Evolutionary conservation across 2,329 filamentous ascomycete species (phyloP).

Genomic region (Alternaria incomplexa): DNA sequence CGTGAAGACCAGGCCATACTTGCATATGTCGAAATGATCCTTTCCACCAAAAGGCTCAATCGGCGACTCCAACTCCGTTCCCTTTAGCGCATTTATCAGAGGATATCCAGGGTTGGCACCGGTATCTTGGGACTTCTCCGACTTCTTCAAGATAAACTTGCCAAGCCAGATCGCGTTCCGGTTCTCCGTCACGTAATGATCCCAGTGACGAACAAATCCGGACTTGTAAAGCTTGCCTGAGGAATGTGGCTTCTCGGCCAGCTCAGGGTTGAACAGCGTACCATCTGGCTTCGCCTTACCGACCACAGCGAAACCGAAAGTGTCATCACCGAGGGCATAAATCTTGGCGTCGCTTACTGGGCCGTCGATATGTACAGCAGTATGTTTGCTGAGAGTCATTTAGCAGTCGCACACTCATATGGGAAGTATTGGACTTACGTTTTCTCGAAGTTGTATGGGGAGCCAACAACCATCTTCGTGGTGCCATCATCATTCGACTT

Average conservation of each 20-base stretch:
- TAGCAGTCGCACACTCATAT: background rate
- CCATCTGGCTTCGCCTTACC: conserved; percentile 73
- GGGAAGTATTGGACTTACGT: conserved; percentile 26
- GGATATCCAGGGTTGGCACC: conserved; percentile 23
- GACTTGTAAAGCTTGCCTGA: conserved; percentile 74
- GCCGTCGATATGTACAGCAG: conserved; percentile 52
- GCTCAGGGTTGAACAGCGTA: conserved; percentile 69
- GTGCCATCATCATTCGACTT: conserved; percentile 50
- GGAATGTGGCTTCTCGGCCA: conserved; percentile 65
- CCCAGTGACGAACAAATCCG: conserved; percentile 84
- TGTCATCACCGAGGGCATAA: conserved; percentile 41
- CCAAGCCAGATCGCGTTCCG: conserved; percentile 77
- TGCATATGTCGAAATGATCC: conserved; percentile 79
- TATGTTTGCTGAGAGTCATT: conserved; percentile 43
- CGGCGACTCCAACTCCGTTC: conserved; percentile 67
- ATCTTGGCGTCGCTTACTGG: conserved; percentile 58
- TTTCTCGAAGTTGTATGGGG: conserved; percentile 37
- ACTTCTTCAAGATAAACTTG: conserved; percentile 52
- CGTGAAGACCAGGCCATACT: conserved; percentile 71
- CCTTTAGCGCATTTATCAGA: conserved; percentile 69
- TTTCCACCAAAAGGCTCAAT: conserved; percentile 79
- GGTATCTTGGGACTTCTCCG: background rate
- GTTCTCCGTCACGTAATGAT: conserved; percentile 73
- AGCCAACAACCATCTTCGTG: conserved; percentile 48
- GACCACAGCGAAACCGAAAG: conserved; percentile 55